Conservation (phyloP, 805 yeast species). For the Sugiyamaella chiloensis region DNA sequence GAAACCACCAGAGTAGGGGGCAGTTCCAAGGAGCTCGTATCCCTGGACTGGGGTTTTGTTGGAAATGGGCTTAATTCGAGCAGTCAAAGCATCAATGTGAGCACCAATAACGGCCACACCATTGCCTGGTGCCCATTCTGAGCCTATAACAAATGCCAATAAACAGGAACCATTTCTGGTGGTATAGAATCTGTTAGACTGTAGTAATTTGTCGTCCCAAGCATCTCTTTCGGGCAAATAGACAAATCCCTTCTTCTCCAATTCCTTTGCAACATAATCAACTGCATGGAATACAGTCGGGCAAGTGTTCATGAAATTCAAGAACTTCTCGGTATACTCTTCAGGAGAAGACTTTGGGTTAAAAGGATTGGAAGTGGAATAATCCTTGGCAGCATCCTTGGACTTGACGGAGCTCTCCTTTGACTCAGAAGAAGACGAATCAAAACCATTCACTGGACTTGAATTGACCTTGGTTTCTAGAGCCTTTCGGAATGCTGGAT, state of each 20-base stretch:
- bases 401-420: neutral
- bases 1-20: slow-evolving; percentile 68
- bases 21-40: slow-evolving; percentile 74
- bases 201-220: slow-evolving; percentile 45
- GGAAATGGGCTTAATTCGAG: slow-evolving; percentile 69
- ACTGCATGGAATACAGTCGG: slow-evolving; percentile 80
- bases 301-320: slow-evolving; percentile 64
- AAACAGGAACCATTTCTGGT: slow-evolving; percentile 65
- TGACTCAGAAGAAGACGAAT: neutral
- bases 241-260: slow-evolving; percentile 59
- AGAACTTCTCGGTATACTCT: slow-evolving; percentile 43
- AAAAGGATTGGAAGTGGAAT: slow-evolving; percentile 7
- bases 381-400: neutral
- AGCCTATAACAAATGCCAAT: slow-evolving; percentile 68
- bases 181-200: slow-evolving; percentile 59
- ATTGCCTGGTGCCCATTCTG: slow-evolving; percentile 48
- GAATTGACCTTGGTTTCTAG: neutral
- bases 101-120: slow-evolving; percentile 68
- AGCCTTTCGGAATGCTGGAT: slow-evolving; percentile 10
- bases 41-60: slow-evolving; percentile 62
- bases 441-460: neutral
- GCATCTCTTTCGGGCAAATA: slow-evolving; percentile 61
- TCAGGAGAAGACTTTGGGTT: slow-evolving; percentile 14
- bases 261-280: slow-evolving; percentile 43
- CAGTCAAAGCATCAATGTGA: slow-evolving; percentile 73